Conservation (phyloP, 345 rosid genomes). For the Eucalyptus brandiana region DNA sequence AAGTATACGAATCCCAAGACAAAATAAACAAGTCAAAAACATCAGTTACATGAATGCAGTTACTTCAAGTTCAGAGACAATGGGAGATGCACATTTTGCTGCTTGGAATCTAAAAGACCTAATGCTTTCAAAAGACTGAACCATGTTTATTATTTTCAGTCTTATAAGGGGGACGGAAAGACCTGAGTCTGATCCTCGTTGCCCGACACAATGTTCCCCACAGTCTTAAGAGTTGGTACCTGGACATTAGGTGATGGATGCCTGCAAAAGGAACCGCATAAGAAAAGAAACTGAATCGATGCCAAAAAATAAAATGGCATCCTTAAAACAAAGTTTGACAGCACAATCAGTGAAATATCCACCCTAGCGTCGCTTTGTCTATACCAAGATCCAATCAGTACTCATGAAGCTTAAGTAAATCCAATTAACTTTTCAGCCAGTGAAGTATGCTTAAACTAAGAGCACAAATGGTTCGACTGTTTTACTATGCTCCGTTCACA, state of each 20-base stretch:
- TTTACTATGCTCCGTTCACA: not conserved
- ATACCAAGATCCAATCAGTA: not conserved
- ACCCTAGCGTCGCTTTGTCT: not conserved
- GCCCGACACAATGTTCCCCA: slow-evolving; percentile 72
- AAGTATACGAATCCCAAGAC: not conserved
- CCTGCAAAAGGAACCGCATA: slow-evolving; percentile 19
- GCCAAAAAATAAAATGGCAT: not conserved
- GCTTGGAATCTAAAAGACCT: not conserved
- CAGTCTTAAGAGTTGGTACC: slow-evolving; percentile 64
- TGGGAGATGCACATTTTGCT: not conserved
- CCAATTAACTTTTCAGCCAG: not conserved
- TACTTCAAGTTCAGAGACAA: not conserved
- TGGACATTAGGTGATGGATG: slow-evolving; percentile 59
- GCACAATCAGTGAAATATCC: not conserved
- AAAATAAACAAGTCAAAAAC: not conserved
- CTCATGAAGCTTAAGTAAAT: not conserved
- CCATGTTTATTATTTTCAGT: not conserved
- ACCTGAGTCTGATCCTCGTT: slow-evolving; percentile 88
- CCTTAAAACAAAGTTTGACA: not conserved
- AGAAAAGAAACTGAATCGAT: not conserved
- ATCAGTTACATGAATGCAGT: not conserved
- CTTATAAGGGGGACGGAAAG: not conserved
- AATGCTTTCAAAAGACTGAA: not conserved
- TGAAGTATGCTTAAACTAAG: not conserved
- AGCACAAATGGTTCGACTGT: not conserved